phyloP scores from a whole-genome alignment of 805 yeast genomes.

The Kluyveromyces lactis region DNA sequence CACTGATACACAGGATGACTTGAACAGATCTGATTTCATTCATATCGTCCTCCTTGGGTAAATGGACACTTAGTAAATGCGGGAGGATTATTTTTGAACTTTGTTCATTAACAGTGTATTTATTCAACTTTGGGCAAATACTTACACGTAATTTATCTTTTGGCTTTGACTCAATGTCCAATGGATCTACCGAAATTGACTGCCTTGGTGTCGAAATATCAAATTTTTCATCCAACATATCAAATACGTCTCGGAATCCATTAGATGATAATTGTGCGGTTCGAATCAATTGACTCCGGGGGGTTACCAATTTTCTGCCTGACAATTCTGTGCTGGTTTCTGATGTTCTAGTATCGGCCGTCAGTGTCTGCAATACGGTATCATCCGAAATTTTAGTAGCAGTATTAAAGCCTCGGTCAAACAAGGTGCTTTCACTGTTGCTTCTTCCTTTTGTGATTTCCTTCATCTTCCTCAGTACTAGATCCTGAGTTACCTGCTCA shows the following conservation, averaged over 20 bases:
- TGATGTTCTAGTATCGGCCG: background rate
- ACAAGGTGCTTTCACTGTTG: background rate
- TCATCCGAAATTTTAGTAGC: background rate
- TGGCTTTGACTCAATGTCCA: background rate
- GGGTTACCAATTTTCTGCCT: slow-evolving; percentile 13
- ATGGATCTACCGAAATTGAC: background rate
- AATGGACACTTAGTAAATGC: slow-evolving; percentile 12
- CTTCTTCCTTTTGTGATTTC: slow-evolving; percentile 2
- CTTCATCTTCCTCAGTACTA: slow-evolving; percentile 16
- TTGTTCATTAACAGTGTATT: slow-evolving; percentile 10
- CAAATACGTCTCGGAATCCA: slow-evolving; percentile 19
- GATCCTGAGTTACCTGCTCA: slow-evolving; percentile 20
- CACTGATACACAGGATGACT: slow-evolving; percentile 35
- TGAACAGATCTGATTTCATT: slow-evolving; percentile 31
- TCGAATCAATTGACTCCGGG: slow-evolving; percentile 22
- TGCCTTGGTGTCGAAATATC: slow-evolving; percentile 1
- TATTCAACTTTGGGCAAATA: slow-evolving; percentile 17
- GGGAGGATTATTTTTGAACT: slow-evolving; percentile 10
- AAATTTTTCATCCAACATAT: background rate
- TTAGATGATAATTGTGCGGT: slow-evolving; percentile 24
- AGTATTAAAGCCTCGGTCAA: background rate
- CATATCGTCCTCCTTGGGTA: slow-evolving; percentile 8
- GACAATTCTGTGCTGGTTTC: background rate
- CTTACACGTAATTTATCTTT: slow-evolving; percentile 13
- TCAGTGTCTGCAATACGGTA: background rate